Conservation (phyloP, 208 protist genomes). For the Trypanosoma cruzi region DNA sequence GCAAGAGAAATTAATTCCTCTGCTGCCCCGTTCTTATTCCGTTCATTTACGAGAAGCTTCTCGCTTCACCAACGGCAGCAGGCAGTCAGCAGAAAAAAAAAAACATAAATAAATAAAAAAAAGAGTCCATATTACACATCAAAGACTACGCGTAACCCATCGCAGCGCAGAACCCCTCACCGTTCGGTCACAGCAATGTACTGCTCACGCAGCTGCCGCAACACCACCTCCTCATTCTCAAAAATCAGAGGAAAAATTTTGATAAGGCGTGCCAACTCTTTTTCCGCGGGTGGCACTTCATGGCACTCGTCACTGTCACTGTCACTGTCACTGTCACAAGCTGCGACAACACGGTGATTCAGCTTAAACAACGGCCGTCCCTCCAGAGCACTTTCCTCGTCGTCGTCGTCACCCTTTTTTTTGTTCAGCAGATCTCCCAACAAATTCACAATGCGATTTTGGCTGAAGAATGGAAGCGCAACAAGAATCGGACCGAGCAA, state of each 20-base stretch:
- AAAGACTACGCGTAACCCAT: neutral
- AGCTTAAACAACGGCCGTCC: slow-evolving; percentile 9
- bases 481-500: slow-evolving; percentile 21
- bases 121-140: neutral
- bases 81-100: slow-evolving; percentile 1
- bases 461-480: slow-evolving; percentile 9
- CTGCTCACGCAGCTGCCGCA: slow-evolving; percentile 15
- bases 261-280: slow-evolving; percentile 22
- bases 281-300: neutral
- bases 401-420: slow-evolving; percentile 1
- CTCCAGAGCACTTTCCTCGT: neutral
- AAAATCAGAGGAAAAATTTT: slow-evolving; percentile 23
- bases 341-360: slow-evolving; percentile 10
- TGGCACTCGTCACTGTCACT: neutral
- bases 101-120: neutral
- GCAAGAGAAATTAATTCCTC: neutral
- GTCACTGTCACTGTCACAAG: slow-evolving; percentile 31
- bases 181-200: slow-evolving; percentile 21
- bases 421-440: neutral
- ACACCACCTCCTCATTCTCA: slow-evolving; percentile 6
- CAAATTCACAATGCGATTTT: slow-evolving; percentile 1
- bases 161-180: neutral
- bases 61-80: neutral
- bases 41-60: too few species aligned
- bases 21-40: neutral